Base-by-base conservation (phyloP, 441 rosid genomes). In the Arabidopsis lyrata region DNA sequence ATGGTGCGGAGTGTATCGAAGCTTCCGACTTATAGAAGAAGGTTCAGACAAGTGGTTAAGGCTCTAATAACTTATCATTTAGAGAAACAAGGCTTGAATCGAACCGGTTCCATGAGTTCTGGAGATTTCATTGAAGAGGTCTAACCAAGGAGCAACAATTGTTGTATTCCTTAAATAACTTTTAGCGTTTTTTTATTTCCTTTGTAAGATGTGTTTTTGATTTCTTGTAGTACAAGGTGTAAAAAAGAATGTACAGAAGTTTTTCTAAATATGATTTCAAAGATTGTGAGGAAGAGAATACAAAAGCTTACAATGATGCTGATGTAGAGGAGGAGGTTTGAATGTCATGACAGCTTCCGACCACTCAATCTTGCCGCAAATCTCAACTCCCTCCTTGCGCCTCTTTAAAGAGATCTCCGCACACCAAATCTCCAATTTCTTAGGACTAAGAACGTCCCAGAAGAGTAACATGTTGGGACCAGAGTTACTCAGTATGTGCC, bases 21-120 rank as follows among this genome's bases (percentile, higher is more conserved):
- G 81, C 75, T 90, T 48, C 92, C 97, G 0, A 92, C 98, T 0
- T 86, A 92, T 52, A 80, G 97, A 66, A 84, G 97, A 80, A 82
- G 72, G 76, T 92, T 78, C 31, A 83, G 90, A 4, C 85, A 79
- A 39, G 86, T 87, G 27, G 92, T 94, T 77, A 91, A 86, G 83
- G 76, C 78, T 45, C 69, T 93, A 22, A 39, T 88, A 48, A 48
- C 79, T 1, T 80, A 90, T 73, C 72, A 81, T 11, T 18, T 66
- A 15, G 90, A 85, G 52, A 78, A 85, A 58, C 88, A 83, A 18
- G 81, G 77, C 18, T 22, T 66, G 10, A 31, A 53, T 6, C 73
- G 73, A 77, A 78, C 85, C 10, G 49, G 44, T 68, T 86, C 97
- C 50, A 47, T 68, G 32, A 78, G 54, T 53, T 83, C 90, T 5